Percentiles rank a stretch among this genome's conserved stretches.
Evolutionary conservation across 352 stramenopile genomes (phyloP).

Genomic region (Pythium aphanidermatum): DNA sequence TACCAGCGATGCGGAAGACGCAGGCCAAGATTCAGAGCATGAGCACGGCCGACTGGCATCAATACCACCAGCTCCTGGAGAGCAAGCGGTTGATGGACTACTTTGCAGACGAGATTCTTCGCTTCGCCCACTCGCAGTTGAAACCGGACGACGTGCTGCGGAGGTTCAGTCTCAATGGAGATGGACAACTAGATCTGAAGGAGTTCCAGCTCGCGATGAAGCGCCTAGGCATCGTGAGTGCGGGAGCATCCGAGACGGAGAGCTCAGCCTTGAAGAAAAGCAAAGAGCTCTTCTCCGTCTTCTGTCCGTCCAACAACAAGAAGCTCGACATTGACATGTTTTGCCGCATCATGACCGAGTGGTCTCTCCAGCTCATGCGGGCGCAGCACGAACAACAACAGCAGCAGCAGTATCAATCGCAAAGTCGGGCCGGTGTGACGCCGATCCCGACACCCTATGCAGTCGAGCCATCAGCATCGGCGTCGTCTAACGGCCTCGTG

Average conservation of each 20-base stretch:
- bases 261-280: constrained; percentile 4
- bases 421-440: not conserved
- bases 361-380: constrained; percentile 57
- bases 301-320: constrained; percentile 55
- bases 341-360: constrained; percentile 76
- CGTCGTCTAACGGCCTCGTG: not conserved
- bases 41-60: constrained; percentile 70
- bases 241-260: constrained; percentile 1
- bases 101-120: constrained; percentile 52
- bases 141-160: constrained; percentile 67
- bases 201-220: constrained; percentile 75
- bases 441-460: constrained; percentile 49
- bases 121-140: constrained; percentile 49
- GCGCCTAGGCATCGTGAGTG: constrained; percentile 48
- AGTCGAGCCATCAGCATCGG: constrained; percentile 15
- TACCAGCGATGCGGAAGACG: constrained; percentile 43
- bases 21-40: constrained; percentile 73
- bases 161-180: constrained; percentile 71
- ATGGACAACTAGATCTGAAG: constrained; percentile 60
- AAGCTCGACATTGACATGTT: constrained; percentile 80
- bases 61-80: constrained; percentile 57
- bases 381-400: constrained; percentile 27
- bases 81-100: constrained; percentile 51
- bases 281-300: constrained; percentile 58
- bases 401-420: not conserved